Evolutionary conservation across 805 yeast genomes (phyloP), one percentile per base, ranked within the genome.

Genomic region (Wickerhamiella bombiphila): DNA sequence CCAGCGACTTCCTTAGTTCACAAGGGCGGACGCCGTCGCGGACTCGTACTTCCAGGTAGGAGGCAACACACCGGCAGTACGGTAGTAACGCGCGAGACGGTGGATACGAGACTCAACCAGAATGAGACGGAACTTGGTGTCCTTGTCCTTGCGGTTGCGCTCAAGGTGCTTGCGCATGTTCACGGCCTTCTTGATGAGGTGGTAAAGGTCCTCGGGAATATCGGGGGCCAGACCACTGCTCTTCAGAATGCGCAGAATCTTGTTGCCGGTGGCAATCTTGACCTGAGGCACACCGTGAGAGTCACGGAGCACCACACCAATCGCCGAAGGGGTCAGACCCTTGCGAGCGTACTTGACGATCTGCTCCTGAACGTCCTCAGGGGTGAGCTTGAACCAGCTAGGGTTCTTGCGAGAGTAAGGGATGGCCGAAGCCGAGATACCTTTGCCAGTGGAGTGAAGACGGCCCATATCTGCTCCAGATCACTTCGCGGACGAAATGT

Each of bases 31-130:
- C 65, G 99, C 99, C 64, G 98, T 91, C 65, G 98, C 94, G 57
- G 98, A 88, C 76, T 91, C 99, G 93, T 81, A 91, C 76, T 91
- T 91, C 99, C 99, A 91, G 91, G 80, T 86, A 67, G 99, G 97
- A 60, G 99, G 98, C 65, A 91, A 79, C 61, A 91, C 97, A 63
- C 94, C 74, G 60, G 83, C 94, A 60, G 95, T 82, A 83, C 95
- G 88, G 95, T 91, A 91, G 93, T 91, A 91, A 76, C 99, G 82
- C 58, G 98, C 94, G 66, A 91, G 81, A 80, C 99, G 88, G 94
- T 91, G 99, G 75, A 91, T 91, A 85, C 99, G 86, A 54, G 97
- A 88, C 76, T 91, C 99, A 69, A 91, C 86, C 70, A 91, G 80
- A 91, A 91, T 91, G 65, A 91, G 83, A 80, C 99, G 83, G 94